Base-by-base conservation (phyloP, 805 yeast species). In the Teunomyces barrocoloradensis region DNA sequence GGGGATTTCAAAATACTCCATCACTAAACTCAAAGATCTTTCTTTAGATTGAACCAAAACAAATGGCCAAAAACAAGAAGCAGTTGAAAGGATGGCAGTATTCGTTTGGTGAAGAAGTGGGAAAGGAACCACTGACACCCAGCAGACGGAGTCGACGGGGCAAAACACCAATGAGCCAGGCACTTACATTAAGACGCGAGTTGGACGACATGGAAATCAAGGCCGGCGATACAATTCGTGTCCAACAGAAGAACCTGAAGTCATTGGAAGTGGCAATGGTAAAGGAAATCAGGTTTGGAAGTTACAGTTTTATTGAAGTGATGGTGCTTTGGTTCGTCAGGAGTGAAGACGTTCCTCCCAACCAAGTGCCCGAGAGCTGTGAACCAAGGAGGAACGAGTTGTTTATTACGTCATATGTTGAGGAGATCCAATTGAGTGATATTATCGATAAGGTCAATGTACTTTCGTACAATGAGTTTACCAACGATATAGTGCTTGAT, bases 201-300 rank as follows among this genome's bases (percentile, higher is more conserved):
- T 36, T 46, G 0, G 87, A 81, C 60, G 78, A 72, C 2, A 50
- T 81, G 32, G 75, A 69, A 40, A 53, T 85, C 17, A 68, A 69
- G 21, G 69, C 71, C 7, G 90, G 90, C 3, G 84, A 80, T 51
- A 66, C 78, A 33, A 56, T 84, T 0, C 58, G 81, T 6, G 66
- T 78, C 36, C 64, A 63, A 28, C 57, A 59, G 29, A 69, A 68
- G 45, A 64, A 60, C 1, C 62, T 63, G 1, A 49, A 42, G 40
- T 48, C 46, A 15, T 52, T 59, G 1, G 74, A 68, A 38, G 65
- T 80, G 2, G 83, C 74, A 5, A 53, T 82, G 30, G 68, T 85
- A 12, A 73, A 73, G 43, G 83, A 80, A 37, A 78, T 82, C 11
- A 53, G 65, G 15, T 69, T 77, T 46, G 86, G 84, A 3, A 75